Percentiles rank a stretch among this genome's conserved stretches.
phyloP scores from a whole-genome alignment of 1,139 yeast species.

The Geotrichum cucujoidarum region DNA sequence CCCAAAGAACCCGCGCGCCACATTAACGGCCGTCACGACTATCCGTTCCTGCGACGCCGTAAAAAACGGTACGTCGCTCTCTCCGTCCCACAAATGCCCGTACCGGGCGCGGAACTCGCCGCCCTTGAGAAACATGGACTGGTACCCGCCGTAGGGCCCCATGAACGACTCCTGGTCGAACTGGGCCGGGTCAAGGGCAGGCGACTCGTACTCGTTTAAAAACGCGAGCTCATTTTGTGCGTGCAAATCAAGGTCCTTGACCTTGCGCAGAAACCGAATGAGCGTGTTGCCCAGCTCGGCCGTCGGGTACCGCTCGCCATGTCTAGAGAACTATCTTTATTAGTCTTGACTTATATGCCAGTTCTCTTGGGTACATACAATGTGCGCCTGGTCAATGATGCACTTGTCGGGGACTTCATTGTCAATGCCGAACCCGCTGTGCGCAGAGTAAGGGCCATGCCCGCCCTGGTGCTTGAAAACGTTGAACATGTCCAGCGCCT shows the following conservation, averaged over 20 bases:
- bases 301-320: slow-evolving; percentile 65
- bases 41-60: slow-evolving; percentile 40
- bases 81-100: slow-evolving; percentile 37
- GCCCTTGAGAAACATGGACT: slow-evolving; percentile 34
- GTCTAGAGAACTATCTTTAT: slow-evolving; percentile 45
- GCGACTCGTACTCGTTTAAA: slow-evolving; percentile 33
- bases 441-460: slow-evolving; percentile 43
- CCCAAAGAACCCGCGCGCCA: slow-evolving; percentile 43
- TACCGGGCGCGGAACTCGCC: slow-evolving; percentile 36
- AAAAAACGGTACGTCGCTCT: slow-evolving; percentile 36
- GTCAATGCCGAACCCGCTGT: slow-evolving; percentile 43
- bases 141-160: slow-evolving; percentile 39
- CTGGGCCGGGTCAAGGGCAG: slow-evolving; percentile 22
- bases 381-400: slow-evolving; percentile 21
- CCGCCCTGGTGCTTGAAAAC: slow-evolving; percentile 40
- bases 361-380: background rate
- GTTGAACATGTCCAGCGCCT: slow-evolving; percentile 32
- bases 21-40: slow-evolving; percentile 39
- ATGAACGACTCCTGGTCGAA: slow-evolving; percentile 13
- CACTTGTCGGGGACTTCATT: slow-evolving; percentile 48
- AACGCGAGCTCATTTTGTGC: slow-evolving; percentile 33
- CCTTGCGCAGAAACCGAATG: slow-evolving; percentile 3
- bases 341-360: background rate
- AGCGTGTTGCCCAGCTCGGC: slow-evolving; percentile 4
- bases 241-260: slow-evolving; percentile 19